Evolutionary conservation across 345 rosid species (phyloP).

Genomic region (Isatis tinctoria): DNA sequence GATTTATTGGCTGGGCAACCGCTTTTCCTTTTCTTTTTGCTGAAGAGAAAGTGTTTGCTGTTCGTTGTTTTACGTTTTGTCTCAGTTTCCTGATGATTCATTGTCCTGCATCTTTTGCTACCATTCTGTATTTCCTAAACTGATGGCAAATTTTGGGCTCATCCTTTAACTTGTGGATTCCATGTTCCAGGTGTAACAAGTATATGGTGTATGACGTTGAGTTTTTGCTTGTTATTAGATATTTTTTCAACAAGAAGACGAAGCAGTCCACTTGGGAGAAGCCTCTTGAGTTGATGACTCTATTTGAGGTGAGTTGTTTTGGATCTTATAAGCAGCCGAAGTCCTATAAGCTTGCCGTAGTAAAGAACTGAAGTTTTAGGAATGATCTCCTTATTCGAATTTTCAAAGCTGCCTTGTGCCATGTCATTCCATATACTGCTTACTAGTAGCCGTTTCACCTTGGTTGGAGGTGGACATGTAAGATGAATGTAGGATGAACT

Average conservation of each 20-base stretch:
- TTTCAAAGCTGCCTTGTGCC: slow-evolving; percentile 13
- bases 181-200: slow-evolving; percentile 2
- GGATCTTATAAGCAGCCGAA: not conserved
- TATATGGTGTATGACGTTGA: slow-evolving; percentile 9
- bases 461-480: slow-evolving; percentile 7
- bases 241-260: slow-evolving; percentile 82
- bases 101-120: not conserved
- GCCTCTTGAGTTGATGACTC: slow-evolving; percentile 90
- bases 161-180: slow-evolving; percentile 2
- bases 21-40: not conserved
- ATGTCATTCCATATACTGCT: not conserved
- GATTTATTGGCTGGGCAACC: not conserved
- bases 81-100: not conserved
- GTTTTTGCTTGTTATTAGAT: slow-evolving; percentile 43
- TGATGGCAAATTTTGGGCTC: not conserved
- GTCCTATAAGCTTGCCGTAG: slow-evolving; percentile 18
- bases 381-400: not conserved
- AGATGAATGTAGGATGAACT: no score
- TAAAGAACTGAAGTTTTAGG: slow-evolving; percentile 3
- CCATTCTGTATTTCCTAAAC: not conserved
- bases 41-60: not conserved
- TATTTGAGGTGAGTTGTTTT: slow-evolving; percentile 67
- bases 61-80: not conserved
- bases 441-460: not conserved
- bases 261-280: slow-evolving; percentile 88